phyloP scores from a whole-genome alignment of 2,329 filamentous ascomycete genomes.

The Alternaria brassicae region DNA sequence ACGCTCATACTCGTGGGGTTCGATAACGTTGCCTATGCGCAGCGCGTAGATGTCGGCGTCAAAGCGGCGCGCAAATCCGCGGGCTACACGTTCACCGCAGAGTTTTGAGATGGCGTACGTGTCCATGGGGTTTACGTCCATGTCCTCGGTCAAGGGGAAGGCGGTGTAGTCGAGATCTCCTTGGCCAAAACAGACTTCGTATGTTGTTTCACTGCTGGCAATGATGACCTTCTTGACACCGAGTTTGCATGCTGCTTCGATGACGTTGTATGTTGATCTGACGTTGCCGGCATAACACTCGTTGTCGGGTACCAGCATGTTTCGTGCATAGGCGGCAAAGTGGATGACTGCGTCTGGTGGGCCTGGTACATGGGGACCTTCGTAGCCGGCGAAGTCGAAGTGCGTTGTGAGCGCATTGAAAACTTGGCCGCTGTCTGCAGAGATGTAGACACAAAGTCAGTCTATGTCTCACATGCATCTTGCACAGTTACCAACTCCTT shows the following conservation, averaged over 20 bases:
- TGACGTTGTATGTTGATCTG: conserved; percentile 65
- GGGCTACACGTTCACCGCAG: conserved; percentile 64
- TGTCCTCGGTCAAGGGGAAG: conserved; percentile 66
- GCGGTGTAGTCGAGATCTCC: conserved; percentile 63
- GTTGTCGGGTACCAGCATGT: conserved; percentile 68
- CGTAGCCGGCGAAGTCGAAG: conserved; percentile 61
- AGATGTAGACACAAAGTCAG: not conserved
- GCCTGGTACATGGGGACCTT: conserved; percentile 51
- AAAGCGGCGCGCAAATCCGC: conserved; percentile 64
- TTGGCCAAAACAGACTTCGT: conserved; percentile 68
- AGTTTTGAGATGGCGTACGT: conserved; percentile 68
- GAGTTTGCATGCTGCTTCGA: conserved; percentile 68
- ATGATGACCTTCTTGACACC: conserved; percentile 69
- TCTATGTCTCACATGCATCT: not conserved
- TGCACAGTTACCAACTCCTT: not conserved
- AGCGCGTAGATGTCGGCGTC: conserved; percentile 65
- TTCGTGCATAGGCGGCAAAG: conserved; percentile 64
- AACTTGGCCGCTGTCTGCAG: conserved; percentile 57
- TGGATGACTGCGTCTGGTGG: conserved; percentile 69
- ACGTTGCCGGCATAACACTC: conserved; percentile 66
- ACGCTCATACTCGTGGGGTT: conserved; percentile 65
- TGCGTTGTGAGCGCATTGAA: conserved; percentile 64
- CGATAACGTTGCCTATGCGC: conserved; percentile 67
- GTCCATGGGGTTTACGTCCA: conserved; percentile 67
- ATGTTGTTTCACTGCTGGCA: conserved; percentile 65